phyloP scores from a whole-genome alignment of 1,139 yeast genomes.

The Candida sp. region DNA sequence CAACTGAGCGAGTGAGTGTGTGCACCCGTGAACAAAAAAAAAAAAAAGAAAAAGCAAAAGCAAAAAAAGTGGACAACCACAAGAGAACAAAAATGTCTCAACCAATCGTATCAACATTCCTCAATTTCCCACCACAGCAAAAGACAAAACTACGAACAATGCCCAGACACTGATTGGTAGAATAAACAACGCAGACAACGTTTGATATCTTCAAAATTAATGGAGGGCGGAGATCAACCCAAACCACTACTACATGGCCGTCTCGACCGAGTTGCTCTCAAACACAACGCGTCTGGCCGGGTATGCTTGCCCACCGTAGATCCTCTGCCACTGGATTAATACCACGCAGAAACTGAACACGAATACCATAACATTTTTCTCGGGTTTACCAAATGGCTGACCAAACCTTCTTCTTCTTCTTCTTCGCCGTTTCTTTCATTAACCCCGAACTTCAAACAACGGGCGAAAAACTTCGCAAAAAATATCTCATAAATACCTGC shows the following conservation, averaged over 20 bases:
- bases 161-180: too few relatives aligned
- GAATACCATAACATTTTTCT: background rate
- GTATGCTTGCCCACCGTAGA: background rate
- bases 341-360: background rate
- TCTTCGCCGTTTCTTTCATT: background rate
- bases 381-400: background rate
- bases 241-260: too few relatives aligned
- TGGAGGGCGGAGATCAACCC: too few relatives aligned
- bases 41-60: background rate
- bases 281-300: background rate
- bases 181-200: too few relatives aligned
- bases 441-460: background rate
- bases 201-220: too few relatives aligned
- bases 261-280: too few relatives aligned
- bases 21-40: background rate
- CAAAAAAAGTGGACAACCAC: background rate
- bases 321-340: background rate
- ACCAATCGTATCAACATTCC: background rate
- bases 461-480: background rate
- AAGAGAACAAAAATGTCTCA: background rate
- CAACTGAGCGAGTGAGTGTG: background rate
- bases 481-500: too few relatives aligned
- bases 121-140: background rate
- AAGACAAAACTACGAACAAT: background rate
- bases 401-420: background rate